phyloP scores from a whole-genome alignment of 78 protist genomes.

The Bodo saltans region DNA sequence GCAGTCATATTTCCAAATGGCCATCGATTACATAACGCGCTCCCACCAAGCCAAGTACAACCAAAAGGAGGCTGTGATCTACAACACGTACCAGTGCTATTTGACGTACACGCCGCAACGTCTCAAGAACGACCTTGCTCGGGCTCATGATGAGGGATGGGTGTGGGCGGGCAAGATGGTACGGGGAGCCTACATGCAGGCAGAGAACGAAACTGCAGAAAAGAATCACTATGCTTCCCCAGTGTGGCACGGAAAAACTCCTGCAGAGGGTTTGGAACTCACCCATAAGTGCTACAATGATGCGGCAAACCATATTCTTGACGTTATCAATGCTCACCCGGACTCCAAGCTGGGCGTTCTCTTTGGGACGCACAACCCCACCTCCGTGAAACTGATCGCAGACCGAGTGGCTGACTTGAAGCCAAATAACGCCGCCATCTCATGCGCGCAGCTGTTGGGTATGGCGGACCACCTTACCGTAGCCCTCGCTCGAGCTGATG shows the following conservation, averaged over 20 bases:
- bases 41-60: constrained; percentile 45
- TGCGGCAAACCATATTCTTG: background rate
- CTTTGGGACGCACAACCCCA: constrained; percentile 56
- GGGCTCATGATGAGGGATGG: constrained; percentile 39
- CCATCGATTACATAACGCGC: constrained; percentile 55
- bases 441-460: constrained; percentile 71
- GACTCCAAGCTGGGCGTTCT: constrained; percentile 3
- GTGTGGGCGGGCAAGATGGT: constrained; percentile 55
- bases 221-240: constrained; percentile 25
- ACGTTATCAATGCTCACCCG: background rate
- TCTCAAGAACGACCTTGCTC: constrained; percentile 40
- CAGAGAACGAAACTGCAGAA: constrained; percentile 44
- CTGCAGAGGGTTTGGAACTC: constrained; percentile 18
- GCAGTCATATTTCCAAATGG: constrained; percentile 70
- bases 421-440: constrained; percentile 20
- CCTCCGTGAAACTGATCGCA: background rate
- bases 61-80: constrained; percentile 30
- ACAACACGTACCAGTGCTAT: constrained; percentile 72
- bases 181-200: constrained; percentile 71
- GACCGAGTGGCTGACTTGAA: background rate
- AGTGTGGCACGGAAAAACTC: no score
- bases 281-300: constrained; percentile 51
- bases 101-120: background rate
- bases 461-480: constrained; percentile 64
- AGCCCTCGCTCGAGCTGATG: constrained; percentile 20